Evolutionary conservation across 345 rosid genomes (phyloP).

Genomic region (Moringa oleifera): DNA sequence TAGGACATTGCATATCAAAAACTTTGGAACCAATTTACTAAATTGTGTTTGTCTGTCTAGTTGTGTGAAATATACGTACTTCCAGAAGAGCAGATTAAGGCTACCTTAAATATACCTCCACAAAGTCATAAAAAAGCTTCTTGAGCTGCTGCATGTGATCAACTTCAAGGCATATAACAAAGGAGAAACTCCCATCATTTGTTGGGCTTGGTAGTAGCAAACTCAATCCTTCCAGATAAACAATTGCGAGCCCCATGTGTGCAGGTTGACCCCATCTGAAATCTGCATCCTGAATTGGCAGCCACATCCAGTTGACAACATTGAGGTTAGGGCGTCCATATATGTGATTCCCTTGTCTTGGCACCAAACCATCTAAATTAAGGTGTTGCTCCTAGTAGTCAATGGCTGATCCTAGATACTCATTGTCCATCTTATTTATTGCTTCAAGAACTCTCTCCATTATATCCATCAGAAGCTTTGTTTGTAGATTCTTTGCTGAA

Average conservation of each 20-base stretch:
- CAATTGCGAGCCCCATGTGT: slow-evolving; percentile 35
- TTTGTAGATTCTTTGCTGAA: slow-evolving; percentile 16
- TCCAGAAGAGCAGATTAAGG: no score
- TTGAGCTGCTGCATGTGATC: slow-evolving; percentile 48
- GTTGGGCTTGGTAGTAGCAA: slow-evolving; percentile 34
- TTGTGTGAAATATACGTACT: no score
- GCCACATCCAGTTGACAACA: slow-evolving; percentile 37
- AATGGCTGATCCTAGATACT: slow-evolving; percentile 41
- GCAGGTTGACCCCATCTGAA: slow-evolving; percentile 72
- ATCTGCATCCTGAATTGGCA: slow-evolving; percentile 39
- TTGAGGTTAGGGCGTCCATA: slow-evolving; percentile 51
- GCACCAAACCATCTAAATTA: slow-evolving; percentile 25
- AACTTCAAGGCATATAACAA: slow-evolving; percentile 48
- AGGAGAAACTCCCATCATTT: slow-evolving; percentile 50
- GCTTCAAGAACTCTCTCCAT: slow-evolving; percentile 23
- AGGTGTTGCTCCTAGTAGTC: slow-evolving; percentile 26
- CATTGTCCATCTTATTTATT: slow-evolving; percentile 25
- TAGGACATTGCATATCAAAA: no score
- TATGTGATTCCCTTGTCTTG: slow-evolving; percentile 28
- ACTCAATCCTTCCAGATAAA: slow-evolving; percentile 48
- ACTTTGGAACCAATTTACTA: no score
- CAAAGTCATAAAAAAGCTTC: slow-evolving; percentile 51
- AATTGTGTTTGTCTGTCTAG: no score
- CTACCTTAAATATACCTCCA: no score
- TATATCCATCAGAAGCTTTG: slow-evolving; percentile 21